phyloP scores from a whole-genome alignment of 2,329 filamentous ascomycete genomes.

The Botrytis paeoniae region DNA sequence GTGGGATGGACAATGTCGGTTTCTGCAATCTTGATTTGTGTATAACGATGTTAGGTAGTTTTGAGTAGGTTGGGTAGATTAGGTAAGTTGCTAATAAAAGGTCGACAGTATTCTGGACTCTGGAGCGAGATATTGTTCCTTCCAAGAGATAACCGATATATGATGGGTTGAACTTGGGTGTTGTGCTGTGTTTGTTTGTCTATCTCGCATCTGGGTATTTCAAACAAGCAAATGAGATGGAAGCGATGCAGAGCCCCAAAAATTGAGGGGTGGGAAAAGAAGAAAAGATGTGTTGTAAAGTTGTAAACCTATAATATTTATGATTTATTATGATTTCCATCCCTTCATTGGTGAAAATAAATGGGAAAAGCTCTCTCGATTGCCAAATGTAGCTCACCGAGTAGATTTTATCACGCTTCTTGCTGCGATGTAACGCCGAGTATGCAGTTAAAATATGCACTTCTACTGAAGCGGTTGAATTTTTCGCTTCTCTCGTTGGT shows the following conservation, averaged over 20 bases:
- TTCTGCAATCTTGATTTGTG: not conserved
- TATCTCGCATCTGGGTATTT: not conserved
- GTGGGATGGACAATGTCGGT: not conserved
- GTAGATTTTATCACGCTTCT: slow-evolving; percentile 18
- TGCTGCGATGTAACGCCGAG: slow-evolving; percentile 17
- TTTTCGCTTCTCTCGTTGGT: slow-evolving; percentile 1
- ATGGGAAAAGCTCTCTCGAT: not conserved
- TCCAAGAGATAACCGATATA: not conserved
- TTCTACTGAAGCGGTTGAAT: not conserved
- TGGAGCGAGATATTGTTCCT: not conserved
- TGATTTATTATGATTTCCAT: not conserved
- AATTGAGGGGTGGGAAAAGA: not conserved
- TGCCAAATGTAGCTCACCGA: slow-evolving; percentile 11
- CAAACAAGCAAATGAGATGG: not conserved
- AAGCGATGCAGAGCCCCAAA: slow-evolving; percentile 11
- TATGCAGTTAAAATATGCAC: slow-evolving; percentile 12
- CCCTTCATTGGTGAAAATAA: slow-evolving; percentile 12
- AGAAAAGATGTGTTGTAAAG: slow-evolving; percentile 11
- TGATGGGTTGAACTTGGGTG: not conserved
- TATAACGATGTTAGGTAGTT: not conserved
- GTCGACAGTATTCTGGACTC: not conserved
- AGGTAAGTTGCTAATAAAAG: not conserved
- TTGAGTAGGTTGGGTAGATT: not conserved
- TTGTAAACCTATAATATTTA: not conserved
- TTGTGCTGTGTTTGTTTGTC: not conserved